Conservation (phyloP, 2,329 filamentous ascomycete genomes). For the Epichloe hybrida region DNA sequence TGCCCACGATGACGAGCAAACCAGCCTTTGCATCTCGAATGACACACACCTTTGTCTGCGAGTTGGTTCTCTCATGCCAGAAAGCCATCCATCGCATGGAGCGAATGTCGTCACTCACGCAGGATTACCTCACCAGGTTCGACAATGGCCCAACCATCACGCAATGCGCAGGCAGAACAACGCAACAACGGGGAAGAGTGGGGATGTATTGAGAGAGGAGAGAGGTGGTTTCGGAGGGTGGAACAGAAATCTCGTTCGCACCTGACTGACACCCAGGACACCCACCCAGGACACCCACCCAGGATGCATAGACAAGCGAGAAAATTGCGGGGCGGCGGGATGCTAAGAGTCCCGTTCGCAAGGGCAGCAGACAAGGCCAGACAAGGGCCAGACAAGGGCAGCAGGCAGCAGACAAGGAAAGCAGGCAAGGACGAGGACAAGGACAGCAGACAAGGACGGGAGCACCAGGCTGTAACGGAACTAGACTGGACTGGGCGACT, state of each 20-base stretch:
- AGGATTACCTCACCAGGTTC: background rate
- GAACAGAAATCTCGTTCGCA: background rate
- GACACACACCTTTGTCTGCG: background rate
- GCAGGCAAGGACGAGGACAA: background rate
- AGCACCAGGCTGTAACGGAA: background rate
- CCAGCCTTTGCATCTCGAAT: constrained; percentile 1
- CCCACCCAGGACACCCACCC: background rate
- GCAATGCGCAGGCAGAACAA: background rate
- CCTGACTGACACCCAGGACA: background rate
- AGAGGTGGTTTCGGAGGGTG: background rate
- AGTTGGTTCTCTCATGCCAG: background rate
- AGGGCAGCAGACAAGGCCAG: background rate
- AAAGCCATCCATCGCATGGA: background rate
- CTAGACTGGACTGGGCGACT: background rate
- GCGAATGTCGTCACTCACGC: background rate
- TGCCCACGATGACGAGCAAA: constrained; percentile 1
- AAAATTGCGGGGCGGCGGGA: background rate
- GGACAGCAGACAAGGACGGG: background rate
- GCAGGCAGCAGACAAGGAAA: background rate
- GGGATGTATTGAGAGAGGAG: background rate
- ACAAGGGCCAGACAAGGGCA: background rate
- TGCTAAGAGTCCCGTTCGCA: background rate
- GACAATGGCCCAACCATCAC: background rate
- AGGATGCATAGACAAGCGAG: background rate
- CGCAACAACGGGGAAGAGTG: background rate